These are phyloP conservation scores for Akanthomyces dipterigenus DNA, from an alignment of 2,329 filamentous ascomycete genomes.

Conservation along the genomic window DNA sequence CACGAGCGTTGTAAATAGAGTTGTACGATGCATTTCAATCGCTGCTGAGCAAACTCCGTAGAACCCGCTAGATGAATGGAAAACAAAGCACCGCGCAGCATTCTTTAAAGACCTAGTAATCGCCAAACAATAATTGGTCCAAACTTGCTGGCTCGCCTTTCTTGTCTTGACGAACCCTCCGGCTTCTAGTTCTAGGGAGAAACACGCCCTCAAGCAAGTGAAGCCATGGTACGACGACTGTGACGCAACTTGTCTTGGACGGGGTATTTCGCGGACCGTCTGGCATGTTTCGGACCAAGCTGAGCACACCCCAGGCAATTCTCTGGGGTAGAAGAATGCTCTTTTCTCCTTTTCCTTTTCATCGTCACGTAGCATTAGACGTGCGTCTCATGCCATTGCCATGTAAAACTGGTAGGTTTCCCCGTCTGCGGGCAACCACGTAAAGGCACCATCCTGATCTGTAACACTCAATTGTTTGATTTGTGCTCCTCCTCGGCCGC, in stretches of 20 bases:
- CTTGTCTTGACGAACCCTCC: background rate
- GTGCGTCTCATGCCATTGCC: background rate
- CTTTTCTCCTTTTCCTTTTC: background rate
- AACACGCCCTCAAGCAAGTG: background rate
- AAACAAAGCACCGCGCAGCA: too few relatives aligned
- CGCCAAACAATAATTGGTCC: too few relatives aligned
- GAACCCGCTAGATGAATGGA: too few relatives aligned
- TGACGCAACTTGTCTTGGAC: background rate
- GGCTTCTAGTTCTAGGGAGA: background rate
- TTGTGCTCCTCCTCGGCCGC: background rate
- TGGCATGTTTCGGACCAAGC: background rate
- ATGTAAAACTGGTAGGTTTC: background rate
- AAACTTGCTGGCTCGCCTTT: background rate
- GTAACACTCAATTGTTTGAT: constrained; percentile 4
- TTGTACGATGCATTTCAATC: too few relatives aligned
- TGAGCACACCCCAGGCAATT: background rate
- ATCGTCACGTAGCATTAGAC: background rate
- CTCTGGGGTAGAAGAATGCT: background rate
- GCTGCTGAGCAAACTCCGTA: too few relatives aligned
- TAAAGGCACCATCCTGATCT: background rate
- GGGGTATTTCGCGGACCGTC: background rate
- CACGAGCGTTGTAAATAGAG: too few relatives aligned
- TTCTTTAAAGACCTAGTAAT: too few relatives aligned
- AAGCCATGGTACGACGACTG: background rate
- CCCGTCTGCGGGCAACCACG: background rate